Percentiles rank a stretch among this genome's conserved stretches.
These are phyloP conservation scores for Salix caprea DNA, from an alignment of 345 rosid genomes.

Conservation along the genomic window DNA sequence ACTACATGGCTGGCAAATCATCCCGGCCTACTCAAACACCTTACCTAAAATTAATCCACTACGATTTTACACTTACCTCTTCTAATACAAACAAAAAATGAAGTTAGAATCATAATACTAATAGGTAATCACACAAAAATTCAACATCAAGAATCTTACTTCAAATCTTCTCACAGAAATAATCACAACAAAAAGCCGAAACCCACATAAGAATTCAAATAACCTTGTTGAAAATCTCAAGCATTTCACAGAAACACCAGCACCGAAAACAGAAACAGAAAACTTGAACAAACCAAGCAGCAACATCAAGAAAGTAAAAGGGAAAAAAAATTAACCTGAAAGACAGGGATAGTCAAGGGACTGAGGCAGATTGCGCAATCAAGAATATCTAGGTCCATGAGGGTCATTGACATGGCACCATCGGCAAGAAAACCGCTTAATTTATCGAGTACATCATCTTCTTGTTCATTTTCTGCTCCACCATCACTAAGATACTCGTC, in stretches of 20 bases:
- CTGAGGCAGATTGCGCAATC: conserved; percentile 54
- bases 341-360: conserved; percentile 45
- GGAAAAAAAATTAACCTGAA: conserved; percentile 33
- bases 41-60: too few species aligned
- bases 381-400: conserved; percentile 49
- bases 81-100: too few species aligned
- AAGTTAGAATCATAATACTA: too few species aligned
- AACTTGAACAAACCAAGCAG: neutral
- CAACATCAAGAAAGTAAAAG: too few species aligned
- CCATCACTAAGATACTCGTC: conserved; percentile 1
- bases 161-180: neutral
- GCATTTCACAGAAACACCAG: neutral
- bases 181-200: neutral
- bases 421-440: neutral
- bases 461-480: neutral
- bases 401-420: conserved; percentile 20
- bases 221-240: neutral
- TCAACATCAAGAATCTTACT: neutral
- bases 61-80: too few species aligned
- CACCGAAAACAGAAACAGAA: neutral
- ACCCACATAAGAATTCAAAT: neutral
- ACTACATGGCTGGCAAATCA: too few species aligned
- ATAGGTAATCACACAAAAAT: neutral
- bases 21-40: too few species aligned
- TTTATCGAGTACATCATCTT: neutral